Evolutionary conservation across 1,139 yeast species (phyloP), one percentile per base, ranked within the genome.

Genomic region (Magnusiomyces ingens): DNA sequence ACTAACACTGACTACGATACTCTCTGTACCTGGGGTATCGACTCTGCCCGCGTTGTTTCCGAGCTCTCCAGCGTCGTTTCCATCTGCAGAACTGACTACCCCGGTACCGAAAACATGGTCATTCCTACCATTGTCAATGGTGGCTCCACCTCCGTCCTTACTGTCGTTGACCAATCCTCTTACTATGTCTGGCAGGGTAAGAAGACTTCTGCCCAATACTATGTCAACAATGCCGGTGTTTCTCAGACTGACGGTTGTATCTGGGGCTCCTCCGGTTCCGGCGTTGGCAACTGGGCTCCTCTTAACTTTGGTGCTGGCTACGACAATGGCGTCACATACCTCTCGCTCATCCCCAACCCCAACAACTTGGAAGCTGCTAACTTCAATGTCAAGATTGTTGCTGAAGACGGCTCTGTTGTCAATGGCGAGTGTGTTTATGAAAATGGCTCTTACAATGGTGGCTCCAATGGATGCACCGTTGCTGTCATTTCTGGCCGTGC

Each of bases 271-370:
- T 66, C 78, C 12, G 88, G 90, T 60, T 77, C 89, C 51, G 90
- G 86, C 65, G 75, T 85, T 62, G 98, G 98, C 75, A 93, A 93
- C 86, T 93, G 96, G 96, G 95, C 99, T 61, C 99, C 99, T 64
- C 79, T 93, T 63, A 88, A 85, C 73, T 80, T 93, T 64, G 99
- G 99, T 71, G 88, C 98, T 57, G 98, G 98, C 67, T 77, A 78
- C 74, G 77, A 86, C 60, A 73, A 74, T 62, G 96, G 96, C 63
- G 75, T 80, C 61, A 78, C 96, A 57, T 93, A 89, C 80, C 76
- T 93, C 67, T 88, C 97, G 17, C 77, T 93, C 73, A 88, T 90
- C 73, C 96, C 97, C 72, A 91, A 91, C 77, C 96, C 97, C 68
- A 89, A 89, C 82, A 89, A 88, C 79, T 65, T 70, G 50, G 71